Percentiles rank a stretch among this genome's conserved stretches.
Conservation (phyloP, 768 basidiomycete species). For the Serendipita vermifera region DNA sequence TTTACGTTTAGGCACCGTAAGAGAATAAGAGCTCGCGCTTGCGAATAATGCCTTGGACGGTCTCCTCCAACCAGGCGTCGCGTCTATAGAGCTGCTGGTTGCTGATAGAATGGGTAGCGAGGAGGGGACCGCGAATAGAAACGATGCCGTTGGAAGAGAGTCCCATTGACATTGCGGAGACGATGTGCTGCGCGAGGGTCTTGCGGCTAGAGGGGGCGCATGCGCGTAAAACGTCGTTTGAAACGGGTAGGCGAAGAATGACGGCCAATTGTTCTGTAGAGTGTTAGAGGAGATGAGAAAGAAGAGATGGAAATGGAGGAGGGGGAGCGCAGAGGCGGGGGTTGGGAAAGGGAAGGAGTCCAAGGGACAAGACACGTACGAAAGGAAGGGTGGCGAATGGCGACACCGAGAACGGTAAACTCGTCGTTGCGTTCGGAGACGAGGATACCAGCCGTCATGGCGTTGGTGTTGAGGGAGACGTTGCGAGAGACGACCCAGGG, state of each 20-base stretch:
- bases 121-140: neutral
- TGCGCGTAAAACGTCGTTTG: conserved; percentile 3
- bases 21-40: neutral
- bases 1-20: neutral
- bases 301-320: neutral
- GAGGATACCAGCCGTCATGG: neutral
- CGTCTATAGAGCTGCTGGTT: neutral
- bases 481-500: conserved; percentile 6
- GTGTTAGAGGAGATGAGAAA: neutral
- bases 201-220: neutral
- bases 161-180: neutral
- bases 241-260: conserved; percentile 4
- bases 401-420: neutral
- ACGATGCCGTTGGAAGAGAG: neutral
- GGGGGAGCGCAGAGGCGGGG: neutral
- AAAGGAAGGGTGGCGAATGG: neutral
- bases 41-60: conserved; percentile 5
- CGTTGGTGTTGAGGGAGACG: neutral
- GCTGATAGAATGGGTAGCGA: conserved; percentile 2
- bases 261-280: conserved; percentile 6
- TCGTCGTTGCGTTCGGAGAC: conserved; percentile 4
- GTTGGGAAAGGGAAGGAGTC: too few relatives aligned
- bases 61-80: conserved; percentile 5
- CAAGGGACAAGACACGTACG: too few relatives aligned
- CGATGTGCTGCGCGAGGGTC: conserved; percentile 1